Evolutionary conservation across 2,329 filamentous ascomycete species (phyloP), one percentile per base, ranked within the genome.

Genomic region (Verticillium nonalfalfae): DNA sequence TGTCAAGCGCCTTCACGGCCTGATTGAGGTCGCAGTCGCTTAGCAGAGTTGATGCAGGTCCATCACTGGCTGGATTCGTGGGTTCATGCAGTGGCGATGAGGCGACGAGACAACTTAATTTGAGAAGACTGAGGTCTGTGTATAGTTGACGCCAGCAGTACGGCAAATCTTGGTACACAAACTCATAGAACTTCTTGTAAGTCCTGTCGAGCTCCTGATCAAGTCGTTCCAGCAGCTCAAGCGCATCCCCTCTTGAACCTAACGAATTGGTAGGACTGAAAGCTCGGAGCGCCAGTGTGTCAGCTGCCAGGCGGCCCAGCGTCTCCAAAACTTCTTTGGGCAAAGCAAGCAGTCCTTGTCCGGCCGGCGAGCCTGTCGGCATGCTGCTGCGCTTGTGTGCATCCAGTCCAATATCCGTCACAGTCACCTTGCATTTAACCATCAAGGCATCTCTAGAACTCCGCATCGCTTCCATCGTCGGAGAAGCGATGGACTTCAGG

Each of bases 91-190:
- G 54, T 6, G 13, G 13, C 18, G 13, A 15, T 7, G 45, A 56
- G 36, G 57, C 63, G 34, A 57, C 68, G 60, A 21, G 65, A 38
- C 13, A 64, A 59, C 61, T 62, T 26, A 86, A 88, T 66, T 84
- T 84, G 68, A 90, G 79, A 11, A 94, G 80, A 60, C 85, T 84
- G 1, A 88, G 85, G 60, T 93, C 89, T 1, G 88, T 87, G 70
- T 90, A 93, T 5, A 93, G 74, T 65, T 86, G 79, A 31, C 87
- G 79, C 91, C 90, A 95, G 68, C 82, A 85, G 9, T 72, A 69
- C 0, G 88, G 89, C 6, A 94, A 82, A 36, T 86, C 79, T 64
- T 83, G 83, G 71, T 85, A 93, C 1, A 85, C 81, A 64, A 85
- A 91, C 4, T 87, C 82, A 67, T 93, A 89, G 64, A 94, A 84